Conservation (phyloP, 495 filamentous ascomycete genomes). For the Talaromyces liani region DNA sequence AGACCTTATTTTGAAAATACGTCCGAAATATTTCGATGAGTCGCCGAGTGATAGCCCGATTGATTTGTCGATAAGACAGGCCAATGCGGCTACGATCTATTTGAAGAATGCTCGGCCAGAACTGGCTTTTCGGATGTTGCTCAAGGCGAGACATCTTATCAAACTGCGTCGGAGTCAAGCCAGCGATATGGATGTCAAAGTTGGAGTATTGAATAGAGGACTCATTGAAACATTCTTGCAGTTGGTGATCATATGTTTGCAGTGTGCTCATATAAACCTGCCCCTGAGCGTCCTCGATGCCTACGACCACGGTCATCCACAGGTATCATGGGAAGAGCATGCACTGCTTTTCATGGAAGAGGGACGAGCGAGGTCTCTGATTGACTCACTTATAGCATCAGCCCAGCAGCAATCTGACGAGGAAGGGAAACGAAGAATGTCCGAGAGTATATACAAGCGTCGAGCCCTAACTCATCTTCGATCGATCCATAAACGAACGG, state of each 20-base stretch:
- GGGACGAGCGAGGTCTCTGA: constrained; percentile 16
- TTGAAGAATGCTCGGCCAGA: constrained; percentile 15
- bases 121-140: constrained; percentile 13
- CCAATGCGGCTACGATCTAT: constrained; percentile 10
- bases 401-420: constrained; percentile 5
- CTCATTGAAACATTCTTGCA: constrained; percentile 14
- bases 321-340: constrained; percentile 18
- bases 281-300: constrained; percentile 7
- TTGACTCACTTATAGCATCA: constrained; percentile 16
- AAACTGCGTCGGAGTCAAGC: constrained; percentile 15
- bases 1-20: constrained; percentile 12
- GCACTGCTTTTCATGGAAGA: constrained; percentile 21
- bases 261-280: neutral
- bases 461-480: constrained; percentile 15
- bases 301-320: constrained; percentile 16
- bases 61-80: constrained; percentile 12
- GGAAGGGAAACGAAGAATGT: constrained; percentile 3
- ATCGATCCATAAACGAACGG: constrained; percentile 9
- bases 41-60: constrained; percentile 7
- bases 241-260: constrained; percentile 14
- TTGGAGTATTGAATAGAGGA: constrained; percentile 11
- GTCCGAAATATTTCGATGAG: constrained; percentile 15
- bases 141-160: constrained; percentile 13
- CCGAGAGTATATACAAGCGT: constrained; percentile 17
- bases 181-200: constrained; percentile 15